phyloP scores from a whole-genome alignment of 169 alveolate genomes.

The Plasmodium reichenowi region DNA sequence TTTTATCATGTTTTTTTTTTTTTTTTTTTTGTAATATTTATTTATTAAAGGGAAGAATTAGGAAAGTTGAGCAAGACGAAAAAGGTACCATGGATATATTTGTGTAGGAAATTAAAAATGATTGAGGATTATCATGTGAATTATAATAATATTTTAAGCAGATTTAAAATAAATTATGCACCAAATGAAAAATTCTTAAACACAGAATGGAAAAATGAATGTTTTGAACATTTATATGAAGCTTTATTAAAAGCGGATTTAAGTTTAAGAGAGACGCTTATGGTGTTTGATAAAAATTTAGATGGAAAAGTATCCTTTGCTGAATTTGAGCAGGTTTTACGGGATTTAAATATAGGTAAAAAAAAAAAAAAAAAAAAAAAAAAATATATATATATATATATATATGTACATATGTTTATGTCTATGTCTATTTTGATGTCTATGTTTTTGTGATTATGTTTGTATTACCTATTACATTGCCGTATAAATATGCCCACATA shows the following conservation, averaged over 20 bases:
- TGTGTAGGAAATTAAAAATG: slow-evolving; percentile 79
- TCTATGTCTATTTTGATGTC: too few relatives aligned
- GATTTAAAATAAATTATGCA: slow-evolving; percentile 72
- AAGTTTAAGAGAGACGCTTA: slow-evolving; percentile 86
- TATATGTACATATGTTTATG: too few relatives aligned
- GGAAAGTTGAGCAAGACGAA: slow-evolving; percentile 43
- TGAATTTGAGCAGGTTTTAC: slow-evolving; percentile 87
- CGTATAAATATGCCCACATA: neutral
- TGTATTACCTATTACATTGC: neutral
- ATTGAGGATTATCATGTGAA: slow-evolving; percentile 79
- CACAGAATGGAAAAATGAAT: slow-evolving; percentile 55
- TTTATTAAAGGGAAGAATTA: slow-evolving; percentile 31
- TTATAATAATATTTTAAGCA: slow-evolving; percentile 81
- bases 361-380: too few relatives aligned
- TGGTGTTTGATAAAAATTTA: slow-evolving; percentile 88
- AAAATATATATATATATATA: neutral
- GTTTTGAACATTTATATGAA: slow-evolving; percentile 81
- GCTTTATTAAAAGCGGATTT: slow-evolving; percentile 88
- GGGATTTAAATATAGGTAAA: slow-evolving; percentile 83
- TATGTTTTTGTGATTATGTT: too few relatives aligned
- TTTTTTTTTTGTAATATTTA: neutral
- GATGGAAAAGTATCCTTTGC: slow-evolving; percentile 89
- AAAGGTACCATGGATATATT: slow-evolving; percentile 80
- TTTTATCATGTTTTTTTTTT: neutral
- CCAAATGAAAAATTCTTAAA: slow-evolving; percentile 30